phyloP scores from a whole-genome alignment of 129 eudicot species.

The Deinandra increscens region DNA sequence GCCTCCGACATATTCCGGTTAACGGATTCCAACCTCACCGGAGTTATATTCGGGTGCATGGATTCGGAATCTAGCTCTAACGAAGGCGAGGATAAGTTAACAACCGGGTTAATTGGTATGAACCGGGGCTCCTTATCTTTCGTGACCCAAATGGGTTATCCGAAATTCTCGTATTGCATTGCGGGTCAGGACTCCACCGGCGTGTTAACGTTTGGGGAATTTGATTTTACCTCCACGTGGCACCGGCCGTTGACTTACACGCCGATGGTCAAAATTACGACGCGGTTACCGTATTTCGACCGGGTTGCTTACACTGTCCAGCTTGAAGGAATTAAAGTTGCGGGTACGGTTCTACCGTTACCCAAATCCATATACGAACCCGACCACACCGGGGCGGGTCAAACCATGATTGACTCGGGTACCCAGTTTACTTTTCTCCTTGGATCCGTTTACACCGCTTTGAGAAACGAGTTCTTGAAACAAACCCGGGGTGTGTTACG shows the following conservation, averaged over 20 bases:
- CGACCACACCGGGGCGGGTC: constrained; percentile 96
- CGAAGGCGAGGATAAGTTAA: constrained; percentile 44
- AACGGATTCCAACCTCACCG: constrained; percentile 43
- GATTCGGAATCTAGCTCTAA: constrained; percentile 54
- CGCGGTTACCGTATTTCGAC: constrained; percentile 69
- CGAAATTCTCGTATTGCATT: constrained; percentile 79
- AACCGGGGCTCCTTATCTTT: constrained; percentile 84
- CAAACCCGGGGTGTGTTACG: constrained; percentile 60
- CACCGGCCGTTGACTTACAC: constrained; percentile 59
- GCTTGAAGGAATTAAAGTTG: constrained; percentile 72
- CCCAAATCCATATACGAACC: constrained; percentile 73
- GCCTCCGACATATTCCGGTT: constrained; percentile 59
- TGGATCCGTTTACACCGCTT: constrained; percentile 72
- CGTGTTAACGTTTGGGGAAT: constrained; percentile 60
- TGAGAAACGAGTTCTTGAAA: constrained; percentile 53
- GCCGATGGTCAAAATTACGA: constrained; percentile 56
- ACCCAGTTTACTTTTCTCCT: constrained; percentile 77
- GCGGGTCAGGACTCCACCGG: constrained; percentile 75
- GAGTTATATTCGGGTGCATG: constrained; percentile 80
- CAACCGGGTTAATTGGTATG: constrained; percentile 80
- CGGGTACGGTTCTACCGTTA: constrained; percentile 48
- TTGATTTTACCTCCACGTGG: constrained; percentile 49
- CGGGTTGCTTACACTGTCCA: constrained; percentile 78
- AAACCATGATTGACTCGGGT: constrained; percentile 90
- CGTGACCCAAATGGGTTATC: constrained; percentile 65